Conservation (phyloP, 345 rosid species). For the Geranium rotundifolium region DNA sequence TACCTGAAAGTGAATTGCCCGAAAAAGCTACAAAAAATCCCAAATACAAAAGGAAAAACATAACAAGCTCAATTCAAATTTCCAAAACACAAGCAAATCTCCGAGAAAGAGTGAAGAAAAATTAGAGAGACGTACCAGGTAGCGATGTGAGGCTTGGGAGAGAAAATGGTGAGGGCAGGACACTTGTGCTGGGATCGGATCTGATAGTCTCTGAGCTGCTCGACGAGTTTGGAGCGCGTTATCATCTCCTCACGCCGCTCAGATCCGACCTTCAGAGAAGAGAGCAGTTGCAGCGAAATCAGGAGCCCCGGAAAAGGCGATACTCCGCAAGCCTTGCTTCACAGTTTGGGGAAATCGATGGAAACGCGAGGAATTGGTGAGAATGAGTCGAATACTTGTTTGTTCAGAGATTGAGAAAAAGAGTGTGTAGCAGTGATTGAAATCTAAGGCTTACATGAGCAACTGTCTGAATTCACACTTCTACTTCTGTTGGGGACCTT, state of each 20-base stretch:
- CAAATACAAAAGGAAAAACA: no score
- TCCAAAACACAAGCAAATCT: background rate
- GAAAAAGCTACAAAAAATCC: background rate
- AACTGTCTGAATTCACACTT: no score
- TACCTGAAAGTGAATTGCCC: no score
- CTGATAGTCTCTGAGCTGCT: slow-evolving; percentile 45
- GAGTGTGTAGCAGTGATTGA: no score
- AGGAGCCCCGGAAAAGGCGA: background rate
- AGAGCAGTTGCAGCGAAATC: background rate
- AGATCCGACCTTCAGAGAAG: background rate
- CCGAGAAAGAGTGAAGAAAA: background rate
- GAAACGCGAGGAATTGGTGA: background rate
- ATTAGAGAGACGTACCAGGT: slow-evolving; percentile 19
- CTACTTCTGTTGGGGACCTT: no score
- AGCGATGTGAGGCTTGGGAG: slow-evolving; percentile 32
- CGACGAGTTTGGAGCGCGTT: slow-evolving; percentile 48
- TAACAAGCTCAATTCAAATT: no score
- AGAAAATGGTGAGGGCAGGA: slow-evolving; percentile 37
- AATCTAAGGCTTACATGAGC: no score
- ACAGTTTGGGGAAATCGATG: background rate
- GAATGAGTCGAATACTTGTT: background rate
- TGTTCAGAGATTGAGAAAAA: background rate
- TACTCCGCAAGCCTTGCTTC: background rate
- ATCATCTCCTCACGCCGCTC: slow-evolving; percentile 25
- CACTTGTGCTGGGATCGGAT: slow-evolving; percentile 38